A percentile compares a stretch with the other conserved stretches of the same genome.
Evolutionary conservation across 148 eudicot species (phyloP).

Genomic region (Amaranthus cruentus): DNA sequence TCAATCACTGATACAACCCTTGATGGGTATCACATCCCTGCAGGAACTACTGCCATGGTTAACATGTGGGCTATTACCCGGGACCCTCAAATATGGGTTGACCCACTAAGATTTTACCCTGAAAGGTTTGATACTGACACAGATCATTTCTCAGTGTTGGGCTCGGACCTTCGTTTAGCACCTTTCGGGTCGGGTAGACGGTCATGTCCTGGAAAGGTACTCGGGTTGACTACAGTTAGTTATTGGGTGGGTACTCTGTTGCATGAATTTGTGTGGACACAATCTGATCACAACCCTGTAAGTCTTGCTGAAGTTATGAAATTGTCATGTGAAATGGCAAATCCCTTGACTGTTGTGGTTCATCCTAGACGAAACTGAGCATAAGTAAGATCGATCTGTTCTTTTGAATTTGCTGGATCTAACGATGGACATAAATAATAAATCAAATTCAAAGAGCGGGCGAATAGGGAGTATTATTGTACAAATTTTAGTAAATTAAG

Average conservation of each 20-base stretch:
- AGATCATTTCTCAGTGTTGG: conserved; percentile 43
- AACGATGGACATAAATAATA: no score
- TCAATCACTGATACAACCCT: conserved; percentile 42
- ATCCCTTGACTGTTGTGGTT: conserved; percentile 39
- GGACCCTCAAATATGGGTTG: conserved; percentile 54
- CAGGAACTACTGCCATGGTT: conserved; percentile 70
- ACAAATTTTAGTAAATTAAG: neutral
- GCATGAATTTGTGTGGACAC: conserved; percentile 57
- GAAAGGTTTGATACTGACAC: conserved; percentile 32
- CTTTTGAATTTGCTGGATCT: neutral
- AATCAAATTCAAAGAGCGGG: no score
- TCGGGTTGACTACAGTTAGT: conserved; percentile 62
- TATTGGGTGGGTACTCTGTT: conserved; percentile 68
- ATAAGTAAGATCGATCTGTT: neutral
- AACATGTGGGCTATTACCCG: conserved; percentile 69
- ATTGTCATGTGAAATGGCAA: conserved; percentile 77
- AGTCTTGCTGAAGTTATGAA: conserved; percentile 38
- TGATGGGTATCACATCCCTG: conserved; percentile 56
- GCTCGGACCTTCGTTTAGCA: conserved; percentile 72
- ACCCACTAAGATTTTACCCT: conserved; percentile 47
- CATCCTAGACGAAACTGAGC: neutral
- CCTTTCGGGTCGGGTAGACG: conserved; percentile 84
- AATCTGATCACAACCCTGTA: neutral
- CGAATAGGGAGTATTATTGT: neutral
- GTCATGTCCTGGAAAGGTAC: conserved; percentile 69